Percentiles rank a stretch among this genome's conserved stretches.
Conservation (phyloP, 1,284 basidiomycete genomes). For the Ceratobasidium sp. region DNA sequence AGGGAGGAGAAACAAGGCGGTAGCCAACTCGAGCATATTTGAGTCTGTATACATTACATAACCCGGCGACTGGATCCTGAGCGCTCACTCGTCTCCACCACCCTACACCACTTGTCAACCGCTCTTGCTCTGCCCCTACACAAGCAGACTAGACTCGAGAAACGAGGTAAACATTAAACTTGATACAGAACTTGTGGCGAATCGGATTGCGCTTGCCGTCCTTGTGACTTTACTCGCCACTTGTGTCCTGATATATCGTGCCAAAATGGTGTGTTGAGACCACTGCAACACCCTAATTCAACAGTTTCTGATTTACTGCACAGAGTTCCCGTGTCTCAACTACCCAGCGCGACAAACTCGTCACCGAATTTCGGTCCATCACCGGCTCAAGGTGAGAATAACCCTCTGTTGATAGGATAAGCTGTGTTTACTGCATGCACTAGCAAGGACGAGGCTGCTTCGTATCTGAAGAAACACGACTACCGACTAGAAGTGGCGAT, state of each 20-base stretch:
- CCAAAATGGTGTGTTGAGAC: conserved; percentile 25
- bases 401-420: conserved; percentile 23
- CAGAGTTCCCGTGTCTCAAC: conserved; percentile 14
- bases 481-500: conserved; percentile 73
- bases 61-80: conserved; percentile 1
- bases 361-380: conserved; percentile 62
- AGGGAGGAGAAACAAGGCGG: background rate
- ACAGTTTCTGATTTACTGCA: background rate
- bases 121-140: background rate
- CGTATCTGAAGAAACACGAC: conserved; percentile 73
- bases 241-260: conserved; percentile 19
- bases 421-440: conserved; percentile 1
- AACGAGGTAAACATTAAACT: background rate
- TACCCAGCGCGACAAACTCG: conserved; percentile 38
- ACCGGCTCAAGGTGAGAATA: conserved; percentile 71
- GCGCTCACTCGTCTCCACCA: conserved; percentile 20
- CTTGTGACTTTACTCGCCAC: conserved; percentile 28
- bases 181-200: conserved; percentile 11
- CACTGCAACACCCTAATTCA: background rate
- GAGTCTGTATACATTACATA: conserved; percentile 18
- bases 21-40: conserved; percentile 12
- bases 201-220: conserved; percentile 11
- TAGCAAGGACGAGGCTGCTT: conserved; percentile 64
- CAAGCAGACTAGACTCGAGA: background rate
- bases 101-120: background rate